These are phyloP conservation scores for Talaromyces sp. DNA, from an alignment of 2,329 filamentous ascomycete species.

Conservation along the genomic window DNA sequence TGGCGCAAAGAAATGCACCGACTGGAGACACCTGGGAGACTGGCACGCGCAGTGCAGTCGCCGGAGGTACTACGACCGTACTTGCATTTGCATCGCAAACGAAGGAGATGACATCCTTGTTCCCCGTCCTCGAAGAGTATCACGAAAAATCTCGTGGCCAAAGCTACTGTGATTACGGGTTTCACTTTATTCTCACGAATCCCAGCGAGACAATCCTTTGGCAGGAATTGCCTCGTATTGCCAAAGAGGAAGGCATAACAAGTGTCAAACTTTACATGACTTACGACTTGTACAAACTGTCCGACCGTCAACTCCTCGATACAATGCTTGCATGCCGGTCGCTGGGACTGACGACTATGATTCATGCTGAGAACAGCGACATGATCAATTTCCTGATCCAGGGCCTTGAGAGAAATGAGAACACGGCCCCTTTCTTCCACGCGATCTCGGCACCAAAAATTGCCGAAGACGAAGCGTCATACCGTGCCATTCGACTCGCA, in stretches of 20 bases:
- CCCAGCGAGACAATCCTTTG: conserved; percentile 27
- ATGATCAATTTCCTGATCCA: conserved; percentile 37
- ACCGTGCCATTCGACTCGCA: conserved; percentile 48
- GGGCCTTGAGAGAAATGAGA: conserved; percentile 30
- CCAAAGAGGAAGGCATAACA: conserved; percentile 36
- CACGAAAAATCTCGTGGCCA: conserved; percentile 42
- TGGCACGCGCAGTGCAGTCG: conserved; percentile 53
- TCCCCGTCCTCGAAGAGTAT: conserved; percentile 43
- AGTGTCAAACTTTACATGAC: conserved; percentile 46
- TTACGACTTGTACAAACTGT: conserved; percentile 38
- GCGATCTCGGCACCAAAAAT: conserved; percentile 37
- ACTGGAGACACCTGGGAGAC: conserved; percentile 45
- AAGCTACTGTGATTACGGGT: conserved; percentile 54
- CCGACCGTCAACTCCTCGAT: conserved; percentile 38
- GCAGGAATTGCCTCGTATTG: conserved; percentile 35
- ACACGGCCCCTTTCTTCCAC: conserved; percentile 39
- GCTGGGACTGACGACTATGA: conserved; percentile 36
- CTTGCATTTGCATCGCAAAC: conserved; percentile 55
- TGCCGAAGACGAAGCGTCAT: conserved; percentile 42
- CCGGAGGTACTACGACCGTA: conserved; percentile 57
- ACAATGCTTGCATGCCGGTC: conserved; percentile 37
- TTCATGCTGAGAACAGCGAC: conserved; percentile 42
- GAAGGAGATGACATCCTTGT: conserved; percentile 44
- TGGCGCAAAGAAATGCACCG: conserved; percentile 33
- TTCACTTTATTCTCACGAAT: conserved; percentile 41